Evolutionary conservation across 495 filamentous ascomycete species (phyloP), one percentile per base, ranked within the genome.

Genomic region (Clavariopsis aquatica): DNA sequence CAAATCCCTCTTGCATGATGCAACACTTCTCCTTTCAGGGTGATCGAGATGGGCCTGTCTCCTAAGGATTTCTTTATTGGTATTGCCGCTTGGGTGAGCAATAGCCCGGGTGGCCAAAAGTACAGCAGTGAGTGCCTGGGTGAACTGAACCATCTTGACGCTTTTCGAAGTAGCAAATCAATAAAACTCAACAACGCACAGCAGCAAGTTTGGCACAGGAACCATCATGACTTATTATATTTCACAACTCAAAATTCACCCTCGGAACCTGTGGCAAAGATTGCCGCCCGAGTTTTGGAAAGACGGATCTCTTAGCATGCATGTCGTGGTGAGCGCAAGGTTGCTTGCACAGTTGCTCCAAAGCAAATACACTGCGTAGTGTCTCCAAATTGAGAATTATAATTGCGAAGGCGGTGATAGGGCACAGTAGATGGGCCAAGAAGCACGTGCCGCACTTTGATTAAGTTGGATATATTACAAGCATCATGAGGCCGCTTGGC

Each of bases 1-100:
- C 12, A 69, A 57, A 22, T 65, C 61, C 51, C 66, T 55, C 56
- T 64, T 69, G 52, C 66, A 69, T 9, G 49, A 47, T 10, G 27
- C 22, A 41, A 69, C 56, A 46, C 10, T 65, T 27, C 66, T 47
- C 13, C 66, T 19, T 24, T 61, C 34, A 8, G 66, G 66, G 52
- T 69, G 60, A 26, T 64, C 66, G 23, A 69, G 57, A 65, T 69
- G 66, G 28, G 56, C 61, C 49, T 64, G 61, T 28, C 66, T 29
- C 31, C 62, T 60, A 13, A 60, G 28, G 20, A 69, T 52, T 10
- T 69, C 66, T 49, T 52, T 61, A 57, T 69, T 60, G 38, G 41
- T 57, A 23, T 61, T 65, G 19, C 49, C 62, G 46, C 61, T 56
- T 8, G 66, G 66, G 46, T 69, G 66, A 45, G 61, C 66, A 46